Base-by-base conservation (phyloP, 208 protist species). In the Leishmania tarentolae region DNA sequence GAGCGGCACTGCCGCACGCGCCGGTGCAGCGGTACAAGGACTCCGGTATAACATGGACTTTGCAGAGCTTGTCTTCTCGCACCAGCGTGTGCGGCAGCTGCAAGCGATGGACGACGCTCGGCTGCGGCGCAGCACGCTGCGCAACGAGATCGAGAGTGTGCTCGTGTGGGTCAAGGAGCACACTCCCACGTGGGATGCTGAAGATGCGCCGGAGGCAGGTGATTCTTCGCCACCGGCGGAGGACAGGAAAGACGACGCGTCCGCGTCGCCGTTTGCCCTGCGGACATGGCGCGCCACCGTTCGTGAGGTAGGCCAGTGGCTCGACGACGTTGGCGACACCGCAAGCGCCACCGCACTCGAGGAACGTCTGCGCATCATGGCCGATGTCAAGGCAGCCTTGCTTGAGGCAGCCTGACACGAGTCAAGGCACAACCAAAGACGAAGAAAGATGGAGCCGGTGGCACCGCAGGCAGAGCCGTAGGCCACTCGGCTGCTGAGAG, bases 141-240 rank as follows among this genome's bases (percentile, higher is more conserved):
- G 90, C 31, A 96, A 96, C 78, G 89, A 92, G 53, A 83, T 96
- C 28, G 90, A 96, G 79, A 76, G 83, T 24, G 63, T 91, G 19
- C 56, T 96, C 44, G 28, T 94, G 6, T 84, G 83, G 72, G 79
- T 90, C 47, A 93, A 91, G 78, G 86, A 91, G 46, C 72, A 84
- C 28, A 68, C 80, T 24, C 76, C 82, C 46, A 79, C 74, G 37
- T 94, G 91, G 91, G 75, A 87, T n/a, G 21, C 47, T 1, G 78
- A 66, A 5, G 75, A 42, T 21, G 31, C 7, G 3, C 52, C n/a
- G n/a, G n/a, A n/a, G n/a, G n/a, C n/a, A n/a, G n/a, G n/a, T n/a
- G n/a, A n/a, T n/a, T n/a, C n/a, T n/a, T n/a, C n/a, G n/a, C n/a
- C n/a, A n/a, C n/a, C n/a, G n/a, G n/a, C n/a, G n/a, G n/a, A n/a